Evolutionary conservation across 2,329 filamentous ascomycete species (phyloP), one percentile per base, ranked within the genome.

Genomic region (Pseudocercospora musae): DNA sequence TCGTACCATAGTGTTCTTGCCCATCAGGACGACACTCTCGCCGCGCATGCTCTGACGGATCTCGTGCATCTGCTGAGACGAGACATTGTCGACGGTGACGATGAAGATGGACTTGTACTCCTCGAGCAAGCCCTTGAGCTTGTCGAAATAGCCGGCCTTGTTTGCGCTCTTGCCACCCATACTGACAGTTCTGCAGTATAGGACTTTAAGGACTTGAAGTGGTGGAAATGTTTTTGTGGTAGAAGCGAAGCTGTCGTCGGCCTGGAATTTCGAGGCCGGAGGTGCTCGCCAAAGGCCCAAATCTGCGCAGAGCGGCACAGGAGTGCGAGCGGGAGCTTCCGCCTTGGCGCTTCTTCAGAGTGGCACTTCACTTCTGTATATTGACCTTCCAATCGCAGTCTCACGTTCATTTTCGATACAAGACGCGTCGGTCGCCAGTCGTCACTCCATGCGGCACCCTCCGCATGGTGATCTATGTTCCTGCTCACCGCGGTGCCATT

Each of bases 21-120:
- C 95, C 95, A 98, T 98, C 84, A 99, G 86, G 75, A 99, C 93
- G 74, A 98, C 90, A 82, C 87, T 93, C 82, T 96, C 84, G 68
- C 89, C 89, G 80, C 95, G 93, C 80, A 99, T 90, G 76, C 91
- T 83, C 77, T 89, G 84, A 81, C 95, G 91, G 82, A 99, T 98
- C 88, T 99, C 95, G 91, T 99, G 95, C 96, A 99, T 99, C 89
- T 99, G 96, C 89, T 99, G 95, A 74, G 95, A 99, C 82, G 89
- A 92, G 88, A 99, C 95, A 99, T 98, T 99, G 92, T 98, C 91
- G 70, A 75, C 73, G 63, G 71, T 70, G 69, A 76, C 74, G 81
- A 99, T 93, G 91, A 99, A 98, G 85, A 98, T 90, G 78, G 90
- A 94, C 81, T 87, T 88, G 90, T 96, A 98, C 81, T 92, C 89